Base-by-base conservation (phyloP, 768 basidiomycete species). In the Pseudohyphozyma bogoriensis region DNA sequence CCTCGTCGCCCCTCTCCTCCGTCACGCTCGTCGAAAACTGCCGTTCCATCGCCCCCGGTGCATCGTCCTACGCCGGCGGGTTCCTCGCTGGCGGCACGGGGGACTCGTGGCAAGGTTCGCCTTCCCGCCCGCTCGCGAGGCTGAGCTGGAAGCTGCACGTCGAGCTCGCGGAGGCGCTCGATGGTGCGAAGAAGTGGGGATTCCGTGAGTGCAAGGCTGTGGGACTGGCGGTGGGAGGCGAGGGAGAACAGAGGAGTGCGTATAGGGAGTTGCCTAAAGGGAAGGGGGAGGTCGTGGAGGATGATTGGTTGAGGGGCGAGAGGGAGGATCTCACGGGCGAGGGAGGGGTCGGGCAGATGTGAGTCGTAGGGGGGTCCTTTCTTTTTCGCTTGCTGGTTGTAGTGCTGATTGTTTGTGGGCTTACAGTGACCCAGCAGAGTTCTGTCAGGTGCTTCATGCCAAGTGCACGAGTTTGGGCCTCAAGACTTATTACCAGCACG, bases 11-110 rank as follows among this genome's bases (percentile, higher is more conserved):
- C 11, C 69, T 74, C 56, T 62, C 73, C 1, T 55, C 66, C 12
- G 65, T 79, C 63, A 76, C 76, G 55, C 69, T 79, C 63, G 68
- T 79, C 54, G 78, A 79, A 63, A 69, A 74, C 8, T 69, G 69
- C 2, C 45, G 42, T 10, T 0, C 9, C 2, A 74, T 79, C 58
- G 78, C 74, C 42, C 60, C 69, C 36, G 73, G 71, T 39, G 75
- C 76, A 6, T 74, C 74, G 0, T 72, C 74, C 31, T 69, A 72
- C 50, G 73, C 74, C 13, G 74, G 70, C 12, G 76, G 76, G n/a
- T 76, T 79, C 68, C 66, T 80, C 62, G 78, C 79, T 2, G 73
- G 75, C 12, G 65, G 77, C 76, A 68, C 76, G 77, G 74, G 72
- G 74, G 71, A 62, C 69, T 51, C 45, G 4, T 57, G 59, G 74